These are phyloP conservation scores for Glarea lozoyensis DNA, from an alignment of 495 filamentous ascomycete species.

Conservation along the genomic window DNA sequence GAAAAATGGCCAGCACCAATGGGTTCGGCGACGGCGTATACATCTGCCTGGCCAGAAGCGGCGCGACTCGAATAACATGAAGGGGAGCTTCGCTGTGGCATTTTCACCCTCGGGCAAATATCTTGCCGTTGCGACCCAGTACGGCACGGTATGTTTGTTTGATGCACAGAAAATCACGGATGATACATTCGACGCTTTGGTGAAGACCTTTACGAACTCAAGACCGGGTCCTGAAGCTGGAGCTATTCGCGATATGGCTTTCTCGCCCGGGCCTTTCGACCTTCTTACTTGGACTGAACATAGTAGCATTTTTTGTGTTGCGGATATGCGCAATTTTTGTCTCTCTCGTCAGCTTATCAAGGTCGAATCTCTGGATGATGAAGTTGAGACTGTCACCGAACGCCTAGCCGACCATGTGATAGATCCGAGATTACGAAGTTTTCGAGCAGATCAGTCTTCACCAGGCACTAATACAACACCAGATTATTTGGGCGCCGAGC, in stretches of 20 bases:
- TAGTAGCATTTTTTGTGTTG: slow-evolving; percentile 71
- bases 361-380: slow-evolving; percentile 51
- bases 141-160: slow-evolving; percentile 46
- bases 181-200: slow-evolving; percentile 28
- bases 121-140: slow-evolving; percentile 48
- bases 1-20: slow-evolving; percentile 21
- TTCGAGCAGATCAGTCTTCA: slow-evolving; percentile 11
- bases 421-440: slow-evolving; percentile 19
- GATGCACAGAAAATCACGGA: slow-evolving; percentile 29
- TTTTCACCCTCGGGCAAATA: slow-evolving; percentile 43
- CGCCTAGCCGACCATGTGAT: slow-evolving; percentile 6
- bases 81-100: slow-evolving; percentile 46
- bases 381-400: slow-evolving; percentile 16
- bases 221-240: slow-evolving; percentile 52
- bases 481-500: slow-evolving; percentile 16
- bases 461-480: slow-evolving; percentile 13
- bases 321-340: slow-evolving; percentile 73
- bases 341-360: slow-evolving; percentile 63
- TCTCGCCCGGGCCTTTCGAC: slow-evolving; percentile 84
- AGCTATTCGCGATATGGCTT: slow-evolving; percentile 83
- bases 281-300: slow-evolving; percentile 92
- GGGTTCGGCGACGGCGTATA: slow-evolving; percentile 31
- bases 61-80: slow-evolving; percentile 34
- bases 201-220: slow-evolving; percentile 44
- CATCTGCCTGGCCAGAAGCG: slow-evolving; percentile 39